These are phyloP conservation scores for Fusarium subtropicale DNA, from an alignment of 2,329 filamentous ascomycete species.

Conservation along the genomic window DNA sequence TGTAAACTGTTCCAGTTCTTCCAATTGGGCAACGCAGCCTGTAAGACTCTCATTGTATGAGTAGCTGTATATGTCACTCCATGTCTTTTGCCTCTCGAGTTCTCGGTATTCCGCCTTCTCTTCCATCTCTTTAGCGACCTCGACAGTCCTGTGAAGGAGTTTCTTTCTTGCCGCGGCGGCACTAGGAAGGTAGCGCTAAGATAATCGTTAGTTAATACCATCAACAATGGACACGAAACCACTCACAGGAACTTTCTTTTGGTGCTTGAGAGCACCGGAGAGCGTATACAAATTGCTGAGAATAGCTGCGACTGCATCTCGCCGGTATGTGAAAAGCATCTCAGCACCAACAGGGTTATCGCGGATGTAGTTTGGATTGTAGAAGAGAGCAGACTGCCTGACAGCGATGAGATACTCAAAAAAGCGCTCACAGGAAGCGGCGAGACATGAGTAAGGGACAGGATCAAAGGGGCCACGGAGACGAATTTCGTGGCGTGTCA, in stretches of 20 bases:
- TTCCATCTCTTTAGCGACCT: slow-evolving; percentile 56
- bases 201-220: slow-evolving; percentile 3
- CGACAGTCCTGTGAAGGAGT: slow-evolving; percentile 62
- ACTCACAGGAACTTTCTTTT: slow-evolving; percentile 62
- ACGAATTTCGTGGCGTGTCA: slow-evolving; percentile 70
- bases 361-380: slow-evolving; percentile 64
- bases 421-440: slow-evolving; percentile 67
- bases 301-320: slow-evolving; percentile 68
- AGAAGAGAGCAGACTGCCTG: slow-evolving; percentile 68
- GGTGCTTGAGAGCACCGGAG: slow-evolving; percentile 64
- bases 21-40: slow-evolving; percentile 65
- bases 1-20: slow-evolving; percentile 66
- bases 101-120: slow-evolving; percentile 36
- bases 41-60: slow-evolving; percentile 66
- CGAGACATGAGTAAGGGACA: slow-evolving; percentile 66
- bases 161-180: slow-evolving; percentile 65
- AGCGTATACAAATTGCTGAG: slow-evolving; percentile 69
- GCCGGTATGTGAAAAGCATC: slow-evolving; percentile 61
- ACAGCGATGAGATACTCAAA: slow-evolving; percentile 69
- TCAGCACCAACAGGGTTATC: slow-evolving; percentile 62
- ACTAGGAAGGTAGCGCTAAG: slow-evolving; percentile 65
- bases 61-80: slow-evolving; percentile 69
- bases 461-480: slow-evolving; percentile 68
- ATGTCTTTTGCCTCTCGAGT: slow-evolving; percentile 57
- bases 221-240: not conserved